phyloP scores from a whole-genome alignment of 306 rosid species.

The Chamaecrista fasciculata region DNA sequence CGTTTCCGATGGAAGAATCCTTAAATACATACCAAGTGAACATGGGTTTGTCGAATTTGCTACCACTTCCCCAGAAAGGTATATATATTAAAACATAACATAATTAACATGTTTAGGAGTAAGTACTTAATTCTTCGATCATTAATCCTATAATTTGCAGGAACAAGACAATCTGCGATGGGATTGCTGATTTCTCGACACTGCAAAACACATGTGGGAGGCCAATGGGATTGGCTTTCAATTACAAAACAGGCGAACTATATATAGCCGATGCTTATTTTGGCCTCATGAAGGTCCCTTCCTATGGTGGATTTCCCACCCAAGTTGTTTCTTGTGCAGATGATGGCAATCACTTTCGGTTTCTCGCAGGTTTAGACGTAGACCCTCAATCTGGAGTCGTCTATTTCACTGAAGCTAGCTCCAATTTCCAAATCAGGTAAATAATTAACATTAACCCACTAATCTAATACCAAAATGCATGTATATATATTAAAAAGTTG shows the following conservation, averaged over 20 bases:
- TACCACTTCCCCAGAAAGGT: neutral
- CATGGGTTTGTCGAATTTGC: neutral
- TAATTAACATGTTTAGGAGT: too few relatives aligned
- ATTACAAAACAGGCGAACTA: conserved; percentile 24
- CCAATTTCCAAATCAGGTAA: conserved; percentile 34
- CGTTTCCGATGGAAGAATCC: neutral
- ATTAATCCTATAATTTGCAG: too few relatives aligned
- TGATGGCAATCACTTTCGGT: conserved; percentile 19
- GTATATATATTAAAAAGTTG: neutral
- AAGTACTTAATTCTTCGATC: too few relatives aligned
- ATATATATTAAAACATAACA: too few relatives aligned
- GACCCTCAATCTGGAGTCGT: conserved; percentile 39
- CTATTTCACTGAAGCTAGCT: conserved; percentile 43
- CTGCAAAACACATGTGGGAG: conserved; percentile 49
- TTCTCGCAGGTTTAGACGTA: conserved; percentile 37
- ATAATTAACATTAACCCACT: neutral
- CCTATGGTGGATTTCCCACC: conserved; percentile 32
- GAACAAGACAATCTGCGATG: conserved; percentile 42
- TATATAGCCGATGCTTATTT: conserved; percentile 46
- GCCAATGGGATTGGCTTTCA: conserved; percentile 50
- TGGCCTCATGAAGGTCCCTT: conserved; percentile 29
- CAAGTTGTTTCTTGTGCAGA: conserved; percentile 8
- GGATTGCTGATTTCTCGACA: conserved; percentile 42
- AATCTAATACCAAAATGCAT: too few relatives aligned
- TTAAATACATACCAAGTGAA: neutral